phyloP scores from a whole-genome alignment of 2,329 filamentous ascomycete genomes.

The Orbilia brochopaga region DNA sequence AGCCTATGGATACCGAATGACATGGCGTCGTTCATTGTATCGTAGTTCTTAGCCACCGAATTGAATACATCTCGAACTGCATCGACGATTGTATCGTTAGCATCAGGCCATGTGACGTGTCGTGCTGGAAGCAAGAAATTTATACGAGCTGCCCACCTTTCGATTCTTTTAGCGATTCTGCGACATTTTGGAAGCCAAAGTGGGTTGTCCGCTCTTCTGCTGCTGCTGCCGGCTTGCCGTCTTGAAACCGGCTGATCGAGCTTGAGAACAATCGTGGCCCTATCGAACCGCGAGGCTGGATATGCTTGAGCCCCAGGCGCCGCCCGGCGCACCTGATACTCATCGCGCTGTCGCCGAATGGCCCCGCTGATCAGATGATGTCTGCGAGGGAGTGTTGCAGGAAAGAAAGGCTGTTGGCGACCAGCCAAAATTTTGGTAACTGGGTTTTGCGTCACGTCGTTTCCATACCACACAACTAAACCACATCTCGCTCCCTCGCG shows the following conservation, averaged over 20 bases:
- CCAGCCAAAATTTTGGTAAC: slow-evolving; percentile 37
- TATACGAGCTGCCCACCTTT: slow-evolving; percentile 61
- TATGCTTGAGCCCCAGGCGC: slow-evolving; percentile 25
- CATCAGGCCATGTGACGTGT: not conserved
- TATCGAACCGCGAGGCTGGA: slow-evolving; percentile 12
- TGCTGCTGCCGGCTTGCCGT: slow-evolving; percentile 11
- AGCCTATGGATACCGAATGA: slow-evolving; percentile 94
- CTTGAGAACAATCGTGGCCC: slow-evolving; percentile 34
- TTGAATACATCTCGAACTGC: slow-evolving; percentile 86
- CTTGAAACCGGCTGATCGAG: slow-evolving; percentile 26
- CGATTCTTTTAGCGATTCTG: slow-evolving; percentile 77
- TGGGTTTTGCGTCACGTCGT: slow-evolving; percentile 36
- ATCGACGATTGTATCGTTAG: not conserved
- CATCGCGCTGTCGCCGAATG: slow-evolving; percentile 29
- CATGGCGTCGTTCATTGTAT: slow-evolving; percentile 99
- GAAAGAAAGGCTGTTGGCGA: slow-evolving; percentile 20
- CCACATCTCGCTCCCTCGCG: slow-evolving; percentile 18
- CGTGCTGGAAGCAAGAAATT: slow-evolving; percentile 6
- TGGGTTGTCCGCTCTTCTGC: slow-evolving; percentile 66
- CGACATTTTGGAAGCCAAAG: slow-evolving; percentile 87
- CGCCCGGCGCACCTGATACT: slow-evolving; percentile 32
- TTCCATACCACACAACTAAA: slow-evolving; percentile 33
- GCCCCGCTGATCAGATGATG: slow-evolving; percentile 11
- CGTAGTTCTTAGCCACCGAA: slow-evolving; percentile 91
- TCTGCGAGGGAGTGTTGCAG: slow-evolving; percentile 10